phyloP scores from a whole-genome alignment of 352 stramenopile species.

The Globisporangium echinulatum region DNA sequence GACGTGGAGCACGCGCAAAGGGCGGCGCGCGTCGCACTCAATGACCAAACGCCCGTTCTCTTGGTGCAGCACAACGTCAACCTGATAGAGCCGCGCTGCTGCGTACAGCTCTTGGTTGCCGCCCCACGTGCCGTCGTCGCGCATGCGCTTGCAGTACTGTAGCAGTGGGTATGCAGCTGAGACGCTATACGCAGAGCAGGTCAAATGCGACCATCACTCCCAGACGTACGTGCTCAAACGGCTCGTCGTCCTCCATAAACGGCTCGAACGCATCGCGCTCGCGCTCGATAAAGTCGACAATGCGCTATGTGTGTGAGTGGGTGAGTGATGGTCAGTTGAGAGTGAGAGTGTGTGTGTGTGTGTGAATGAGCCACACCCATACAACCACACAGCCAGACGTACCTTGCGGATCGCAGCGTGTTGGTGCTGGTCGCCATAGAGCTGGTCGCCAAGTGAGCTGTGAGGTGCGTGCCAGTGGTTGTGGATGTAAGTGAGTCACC shows the following conservation, averaged over 20 bases:
- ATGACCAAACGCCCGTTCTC: constrained; percentile 61
- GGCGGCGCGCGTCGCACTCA: constrained; percentile 55
- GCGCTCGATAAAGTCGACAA: constrained; percentile 65
- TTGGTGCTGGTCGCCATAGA: constrained; percentile 65
- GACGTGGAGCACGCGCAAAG: constrained; percentile 44
- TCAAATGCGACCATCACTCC: background rate
- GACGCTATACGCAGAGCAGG: background rate
- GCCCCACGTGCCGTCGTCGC: constrained; percentile 73
- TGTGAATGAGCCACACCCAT: background rate
- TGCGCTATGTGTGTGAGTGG: constrained; percentile 26
- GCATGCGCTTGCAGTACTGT: constrained; percentile 77
- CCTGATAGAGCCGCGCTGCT: constrained; percentile 56
- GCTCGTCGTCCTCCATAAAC: constrained; percentile 87
- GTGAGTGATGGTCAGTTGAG: background rate
- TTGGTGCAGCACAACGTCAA: constrained; percentile 77
- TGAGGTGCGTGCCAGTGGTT: background rate
- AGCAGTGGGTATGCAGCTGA: too few relatives aligned
- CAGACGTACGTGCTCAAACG: constrained; percentile 65
- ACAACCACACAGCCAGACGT: background rate
- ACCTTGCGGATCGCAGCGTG: constrained; percentile 67
- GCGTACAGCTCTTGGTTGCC: constrained; percentile 81
- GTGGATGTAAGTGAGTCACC: too few relatives aligned
- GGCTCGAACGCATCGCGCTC: constrained; percentile 74
- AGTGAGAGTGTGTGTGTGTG: background rate
- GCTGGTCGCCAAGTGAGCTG: constrained; percentile 64